Evolutionary conservation across 2,329 filamentous ascomycete genomes (phyloP).

Genomic region (Myriosclerotinia scirpicola): DNA sequence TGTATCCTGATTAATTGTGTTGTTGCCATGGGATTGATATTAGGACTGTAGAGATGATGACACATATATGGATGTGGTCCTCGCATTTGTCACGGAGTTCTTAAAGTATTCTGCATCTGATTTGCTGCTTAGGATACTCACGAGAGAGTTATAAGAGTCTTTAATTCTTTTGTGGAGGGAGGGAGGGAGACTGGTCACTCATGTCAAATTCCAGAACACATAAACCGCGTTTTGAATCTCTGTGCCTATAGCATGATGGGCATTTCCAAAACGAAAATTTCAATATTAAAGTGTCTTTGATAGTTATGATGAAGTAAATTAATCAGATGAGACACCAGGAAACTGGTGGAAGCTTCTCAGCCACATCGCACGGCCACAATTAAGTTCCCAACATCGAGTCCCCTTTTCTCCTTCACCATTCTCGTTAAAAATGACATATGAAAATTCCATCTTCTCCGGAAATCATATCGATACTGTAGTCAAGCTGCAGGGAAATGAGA

Average conservation of each 20-base stretch:
- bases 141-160: not conserved
- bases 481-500: not conserved
- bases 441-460: not conserved
- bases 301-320: not conserved
- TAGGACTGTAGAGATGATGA: too few relatives aligned
- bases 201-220: not conserved
- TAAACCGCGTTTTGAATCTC: too few relatives aligned
- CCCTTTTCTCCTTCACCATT: not conserved
- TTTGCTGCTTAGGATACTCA: not conserved
- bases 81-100: too few relatives aligned
- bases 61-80: too few relatives aligned
- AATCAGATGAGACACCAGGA: not conserved
- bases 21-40: too few relatives aligned
- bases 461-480: not conserved
- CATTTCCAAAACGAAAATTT: not conserved
- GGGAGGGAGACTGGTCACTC: not conserved
- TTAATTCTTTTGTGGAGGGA: not conserved
- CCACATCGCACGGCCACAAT: not conserved
- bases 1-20: too few relatives aligned
- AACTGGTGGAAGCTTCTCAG: not conserved
- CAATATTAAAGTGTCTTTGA: not conserved
- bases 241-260: too few relatives aligned
- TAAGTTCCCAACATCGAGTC: not conserved
- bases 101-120: too few relatives aligned
- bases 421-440: not conserved